These are phyloP conservation scores for Backusella circina DNA, from an alignment of 192 early-diverging fungal species.

Conservation along the genomic window DNA sequence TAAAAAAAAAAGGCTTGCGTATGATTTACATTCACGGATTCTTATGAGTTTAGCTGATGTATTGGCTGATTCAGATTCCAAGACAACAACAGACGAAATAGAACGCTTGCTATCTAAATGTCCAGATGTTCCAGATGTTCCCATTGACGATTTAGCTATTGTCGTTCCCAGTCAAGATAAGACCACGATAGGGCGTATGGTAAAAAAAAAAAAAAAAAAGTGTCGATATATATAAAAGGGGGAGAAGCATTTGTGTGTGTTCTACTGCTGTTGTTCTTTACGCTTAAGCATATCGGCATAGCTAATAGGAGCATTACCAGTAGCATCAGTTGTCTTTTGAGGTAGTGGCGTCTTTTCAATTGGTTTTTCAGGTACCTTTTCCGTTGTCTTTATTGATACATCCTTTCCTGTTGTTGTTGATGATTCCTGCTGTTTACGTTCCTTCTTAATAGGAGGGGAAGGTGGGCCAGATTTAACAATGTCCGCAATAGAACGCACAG, in stretches of 20 bases:
- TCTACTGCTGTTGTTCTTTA: background rate
- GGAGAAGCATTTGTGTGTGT: background rate
- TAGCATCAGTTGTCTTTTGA: background rate
- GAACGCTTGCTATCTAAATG: constrained; percentile 34
- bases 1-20: constrained; percentile 37
- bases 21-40: constrained; percentile 48
- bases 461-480: background rate
- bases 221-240: background rate
- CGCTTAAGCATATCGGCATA: constrained; percentile 24
- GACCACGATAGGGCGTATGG: background rate
- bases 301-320: constrained; percentile 1
- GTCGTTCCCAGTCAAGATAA: background rate
- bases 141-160: background rate
- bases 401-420: background rate
- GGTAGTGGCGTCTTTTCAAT: background rate
- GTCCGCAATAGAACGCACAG: background rate
- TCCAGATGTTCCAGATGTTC: constrained; percentile 6
- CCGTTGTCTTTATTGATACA: background rate
- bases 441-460: background rate
- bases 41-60: constrained; percentile 43
- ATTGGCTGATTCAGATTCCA: constrained; percentile 35
- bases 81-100: constrained; percentile 37
- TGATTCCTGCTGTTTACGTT: background rate
- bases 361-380: background rate
- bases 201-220: too few relatives aligned